phyloP scores from a whole-genome alignment of 2,329 filamentous ascomycete genomes.

The Penicillium sp. region DNA sequence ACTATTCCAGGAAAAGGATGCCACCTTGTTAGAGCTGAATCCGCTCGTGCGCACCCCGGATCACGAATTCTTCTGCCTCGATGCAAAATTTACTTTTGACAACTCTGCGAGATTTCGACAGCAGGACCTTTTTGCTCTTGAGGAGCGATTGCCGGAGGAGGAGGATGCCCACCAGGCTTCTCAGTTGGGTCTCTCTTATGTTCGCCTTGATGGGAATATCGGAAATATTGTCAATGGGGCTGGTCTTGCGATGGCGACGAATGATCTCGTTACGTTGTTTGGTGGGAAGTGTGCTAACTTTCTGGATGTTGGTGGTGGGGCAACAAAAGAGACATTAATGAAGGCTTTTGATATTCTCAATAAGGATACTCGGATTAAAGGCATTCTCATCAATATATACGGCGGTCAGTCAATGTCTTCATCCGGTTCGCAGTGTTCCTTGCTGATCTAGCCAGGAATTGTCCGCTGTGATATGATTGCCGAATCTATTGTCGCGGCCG shows the following conservation, averaged over 20 bases:
- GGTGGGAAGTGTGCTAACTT: slow-evolving; percentile 40
- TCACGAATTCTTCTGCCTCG: slow-evolving; percentile 38
- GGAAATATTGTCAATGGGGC: slow-evolving; percentile 41
- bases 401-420: slow-evolving; percentile 24
- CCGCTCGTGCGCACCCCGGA: slow-evolving; percentile 37
- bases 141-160: slow-evolving; percentile 40
- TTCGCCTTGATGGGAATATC: slow-evolving; percentile 38
- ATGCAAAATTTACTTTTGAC: slow-evolving; percentile 54
- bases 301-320: slow-evolving; percentile 37
- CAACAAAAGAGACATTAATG: slow-evolving; percentile 31
- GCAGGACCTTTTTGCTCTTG: slow-evolving; percentile 42
- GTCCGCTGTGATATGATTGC: slow-evolving; percentile 58
- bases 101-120: slow-evolving; percentile 53
- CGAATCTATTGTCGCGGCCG: slow-evolving; percentile 53
- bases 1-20: slow-evolving; percentile 53
- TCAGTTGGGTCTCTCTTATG: slow-evolving; percentile 33
- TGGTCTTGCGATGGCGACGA: slow-evolving; percentile 42
- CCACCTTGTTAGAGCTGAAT: slow-evolving; percentile 51
- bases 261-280: slow-evolving; percentile 32
- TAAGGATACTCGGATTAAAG: slow-evolving; percentile 28
- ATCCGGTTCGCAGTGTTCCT: background rate
- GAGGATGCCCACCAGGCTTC: slow-evolving; percentile 42
- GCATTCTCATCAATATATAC: slow-evolving; percentile 62
- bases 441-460: slow-evolving; percentile 43
- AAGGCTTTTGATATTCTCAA: slow-evolving; percentile 35